These are phyloP conservation scores for Cadophora malorum DNA, from an alignment of 2,329 filamentous ascomycete genomes.

Conservation along the genomic window DNA sequence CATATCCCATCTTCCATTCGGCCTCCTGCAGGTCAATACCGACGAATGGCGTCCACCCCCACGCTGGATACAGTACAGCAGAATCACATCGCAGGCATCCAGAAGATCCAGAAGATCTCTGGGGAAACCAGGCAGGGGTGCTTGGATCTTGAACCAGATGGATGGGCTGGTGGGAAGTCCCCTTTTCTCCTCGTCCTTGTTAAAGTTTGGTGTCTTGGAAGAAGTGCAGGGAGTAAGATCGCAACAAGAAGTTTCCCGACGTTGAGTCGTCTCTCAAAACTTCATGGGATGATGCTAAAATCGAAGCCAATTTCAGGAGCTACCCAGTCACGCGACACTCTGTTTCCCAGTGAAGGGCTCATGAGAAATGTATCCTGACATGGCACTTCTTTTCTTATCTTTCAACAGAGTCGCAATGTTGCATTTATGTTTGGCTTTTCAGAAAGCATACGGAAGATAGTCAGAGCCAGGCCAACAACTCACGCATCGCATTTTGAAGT, in stretches of 20 bases:
- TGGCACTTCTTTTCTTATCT: no score
- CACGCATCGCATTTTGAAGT: no score
- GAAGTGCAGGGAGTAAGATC: conserved; percentile 1
- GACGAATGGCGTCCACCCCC: conserved; percentile 5
- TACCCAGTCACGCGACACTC: background rate
- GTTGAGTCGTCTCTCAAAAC: background rate
- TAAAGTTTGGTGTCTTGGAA: background rate
- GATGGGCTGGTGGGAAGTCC: background rate
- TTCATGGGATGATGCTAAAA: background rate
- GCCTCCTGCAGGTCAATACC: conserved; percentile 11
- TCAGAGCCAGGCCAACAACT: no score
- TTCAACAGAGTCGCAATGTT: no score
- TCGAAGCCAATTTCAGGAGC: background rate
- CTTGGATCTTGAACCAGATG: background rate
- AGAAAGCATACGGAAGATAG: no score
- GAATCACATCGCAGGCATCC: background rate
- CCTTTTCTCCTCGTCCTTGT: background rate
- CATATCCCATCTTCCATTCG: conserved; percentile 11
- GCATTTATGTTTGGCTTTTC: no score
- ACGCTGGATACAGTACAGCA: background rate
- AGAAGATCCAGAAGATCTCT: conserved; percentile 11
- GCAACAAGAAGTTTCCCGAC: background rate
- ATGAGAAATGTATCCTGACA: no score
- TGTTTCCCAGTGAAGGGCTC: background rate
- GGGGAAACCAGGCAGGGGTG: background rate